These are phyloP conservation scores for Blepharisma undulans DNA, from an alignment of 169 alveolate species.

Conservation along the genomic window DNA sequence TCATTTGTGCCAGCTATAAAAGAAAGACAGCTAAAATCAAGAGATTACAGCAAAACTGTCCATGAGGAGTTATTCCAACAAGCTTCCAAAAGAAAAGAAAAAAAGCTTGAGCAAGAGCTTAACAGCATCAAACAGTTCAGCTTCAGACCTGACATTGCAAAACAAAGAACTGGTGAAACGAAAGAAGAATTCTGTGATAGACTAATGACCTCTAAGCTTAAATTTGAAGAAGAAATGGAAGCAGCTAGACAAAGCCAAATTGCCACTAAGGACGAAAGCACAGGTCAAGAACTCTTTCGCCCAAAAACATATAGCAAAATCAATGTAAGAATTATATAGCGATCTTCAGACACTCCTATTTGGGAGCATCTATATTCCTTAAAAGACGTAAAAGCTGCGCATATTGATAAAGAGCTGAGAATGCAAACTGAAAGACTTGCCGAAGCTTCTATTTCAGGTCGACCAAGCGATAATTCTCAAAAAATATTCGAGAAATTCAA, in stretches of 20 bases:
- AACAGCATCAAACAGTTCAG: not conserved
- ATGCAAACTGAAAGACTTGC: not conserved
- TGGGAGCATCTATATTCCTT: not conserved
- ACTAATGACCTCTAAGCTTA: not conserved
- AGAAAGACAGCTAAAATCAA: not conserved
- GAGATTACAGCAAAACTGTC: not conserved
- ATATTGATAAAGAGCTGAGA: not conserved
- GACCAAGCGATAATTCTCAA: not conserved
- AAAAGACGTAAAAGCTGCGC: not conserved
- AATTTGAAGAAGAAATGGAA: slow-evolving; percentile 18
- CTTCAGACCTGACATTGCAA: not conserved
- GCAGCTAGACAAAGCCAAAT: not conserved
- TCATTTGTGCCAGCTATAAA: not conserved
- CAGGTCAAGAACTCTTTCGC: not conserved
- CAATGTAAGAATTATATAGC: not conserved
- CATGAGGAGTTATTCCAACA: not conserved
- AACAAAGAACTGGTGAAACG: not conserved
- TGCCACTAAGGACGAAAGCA: not conserved
- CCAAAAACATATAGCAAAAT: not conserved
- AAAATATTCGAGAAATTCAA: not conserved
- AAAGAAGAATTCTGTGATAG: slow-evolving; percentile 2
- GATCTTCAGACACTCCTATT: not conserved
- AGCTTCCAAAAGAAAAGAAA: not conserved
- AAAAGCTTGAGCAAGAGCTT: not conserved
- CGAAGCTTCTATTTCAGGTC: not conserved